A percentile compares a stretch with the other conserved stretches of the same genome.
Evolutionary conservation across 2,329 filamentous ascomycete species (phyloP).

Genomic region (Venturia aucupariae): DNA sequence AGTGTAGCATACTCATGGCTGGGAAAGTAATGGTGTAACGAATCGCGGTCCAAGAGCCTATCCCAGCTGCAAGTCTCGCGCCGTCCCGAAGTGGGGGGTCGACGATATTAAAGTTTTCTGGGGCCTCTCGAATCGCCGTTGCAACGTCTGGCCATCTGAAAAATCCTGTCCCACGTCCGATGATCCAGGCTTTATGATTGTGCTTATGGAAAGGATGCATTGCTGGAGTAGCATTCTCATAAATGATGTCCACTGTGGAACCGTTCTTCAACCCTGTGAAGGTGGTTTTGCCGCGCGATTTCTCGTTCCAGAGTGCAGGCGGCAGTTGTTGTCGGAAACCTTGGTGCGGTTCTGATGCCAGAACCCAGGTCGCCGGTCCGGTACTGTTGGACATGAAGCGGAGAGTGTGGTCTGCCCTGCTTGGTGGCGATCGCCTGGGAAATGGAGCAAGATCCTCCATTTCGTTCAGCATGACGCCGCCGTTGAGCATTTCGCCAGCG

Average conservation of each 20-base stretch:
- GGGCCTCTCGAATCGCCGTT: conserved; percentile 14
- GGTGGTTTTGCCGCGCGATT: conserved; percentile 29
- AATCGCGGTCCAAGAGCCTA: conserved; percentile 17
- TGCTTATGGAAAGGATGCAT: conserved; percentile 24
- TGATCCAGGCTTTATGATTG: conserved; percentile 22
- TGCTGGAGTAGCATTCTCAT: conserved; percentile 20
- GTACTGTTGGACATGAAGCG: conserved; percentile 3
- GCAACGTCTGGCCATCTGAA: conserved; percentile 21
- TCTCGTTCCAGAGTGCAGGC: conserved; percentile 21
- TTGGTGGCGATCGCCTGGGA: conserved; percentile 26
- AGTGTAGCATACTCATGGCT: conserved; percentile 19
- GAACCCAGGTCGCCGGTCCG: conserved; percentile 19
- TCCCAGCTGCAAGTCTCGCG: conserved; percentile 10
- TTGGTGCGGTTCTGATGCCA: conserved; percentile 22
- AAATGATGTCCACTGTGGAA: conserved; percentile 22
- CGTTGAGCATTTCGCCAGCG: not conserved
- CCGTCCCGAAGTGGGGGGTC: conserved; percentile 17
- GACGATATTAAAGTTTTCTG: conserved; percentile 17
- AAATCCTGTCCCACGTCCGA: conserved; percentile 21
- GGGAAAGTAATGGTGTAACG: conserved; percentile 18
- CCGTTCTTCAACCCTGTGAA: conserved; percentile 16
- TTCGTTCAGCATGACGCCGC: not conserved
- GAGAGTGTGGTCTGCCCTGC: conserved; percentile 19
- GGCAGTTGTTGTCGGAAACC: conserved; percentile 23
- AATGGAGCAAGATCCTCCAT: not conserved